Base-by-base conservation (phyloP, 1,284 basidiomycete species). In the Malassezia restricta region DNA sequence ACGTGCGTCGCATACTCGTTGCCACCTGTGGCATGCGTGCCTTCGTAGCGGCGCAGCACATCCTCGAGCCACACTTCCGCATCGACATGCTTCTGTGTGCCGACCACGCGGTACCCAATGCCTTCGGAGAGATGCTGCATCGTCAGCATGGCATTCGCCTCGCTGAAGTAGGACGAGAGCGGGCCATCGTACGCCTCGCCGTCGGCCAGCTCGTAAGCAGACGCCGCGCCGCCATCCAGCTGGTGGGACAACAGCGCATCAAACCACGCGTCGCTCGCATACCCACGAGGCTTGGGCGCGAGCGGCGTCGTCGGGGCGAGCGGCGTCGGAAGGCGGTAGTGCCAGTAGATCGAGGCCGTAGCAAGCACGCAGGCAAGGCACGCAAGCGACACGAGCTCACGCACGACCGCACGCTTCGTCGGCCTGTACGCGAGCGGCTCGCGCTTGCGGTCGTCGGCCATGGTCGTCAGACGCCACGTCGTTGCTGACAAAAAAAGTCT, bases 51-150 rank as follows among this genome's bases (percentile, higher is more conserved):
- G 75, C 24, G 66, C 68, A 84, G 83, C 63, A 85, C 79, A 40
- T 78, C 74, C 17, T 84, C 69, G 77, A 94, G 83, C 82, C 89
- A 95, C 37, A 79, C 76, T 64, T 95, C 90, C 5, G 85, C 89
- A 28, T 82, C 74, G 0, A 86, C 82, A 75, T 95, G 89, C 72
- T 95, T 86, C 38, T 79, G 78, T 0, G 90, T 92, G 0, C 92
- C 92, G 14, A 94, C 87, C 0, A 87, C 92, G 39, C 92, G 80
- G 75, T 84, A 96, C 4, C 91, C 91, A 54, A 92, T 87, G 30
- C 82, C 82, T 69, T 90, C 87, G 63, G 71, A 56, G 33, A 73
- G 64, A 50, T 68, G 57, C 32, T 64, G 57, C 54, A 73, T 71
- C 37, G 68, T 59, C 6, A 58, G 49, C 28, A 70, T 55, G 0